Base-by-base conservation (phyloP, 345 rosid genomes). In the Eucalyptus viminalis region DNA sequence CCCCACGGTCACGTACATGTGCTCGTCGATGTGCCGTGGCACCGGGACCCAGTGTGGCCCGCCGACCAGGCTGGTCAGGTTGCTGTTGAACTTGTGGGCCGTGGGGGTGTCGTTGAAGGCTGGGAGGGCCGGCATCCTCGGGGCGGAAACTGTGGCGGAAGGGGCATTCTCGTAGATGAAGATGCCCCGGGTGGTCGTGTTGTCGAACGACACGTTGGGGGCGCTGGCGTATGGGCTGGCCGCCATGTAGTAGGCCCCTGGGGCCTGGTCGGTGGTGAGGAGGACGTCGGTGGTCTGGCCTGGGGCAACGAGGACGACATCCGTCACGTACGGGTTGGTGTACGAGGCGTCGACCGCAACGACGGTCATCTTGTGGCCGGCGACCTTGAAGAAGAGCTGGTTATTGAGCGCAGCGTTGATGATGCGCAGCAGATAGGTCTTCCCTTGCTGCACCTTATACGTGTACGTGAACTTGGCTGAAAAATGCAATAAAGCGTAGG, bases 341-440 rank as follows among this genome's bases (percentile, higher is more conserved):
- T 98, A 98, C 29, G 92, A 24, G 2, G 99, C 99, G 80, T 98
- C 99, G 2, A 92, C 89, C 5, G 93, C 97, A 11, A 96, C 98
- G 51, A 98, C 98, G 49, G 94, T 97, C 91, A 98, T 24, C 54
- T 91, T 95, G 92, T 98, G 99, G 89, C 94, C 93, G 92, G 99
- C 99, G 86, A 98, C 93, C 90, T 97, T 96, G 95, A 94, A 98
- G 93, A 98, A 98, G 43, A 95, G 90, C 88, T 93, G 97, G 29
- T 91, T 93, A 93, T 96, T 94, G 95, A 98, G 94, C 34, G 99
- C 99, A 92, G 98, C 98, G 90, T 98, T 97, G 93, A 98, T 94
- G 87, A 98, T 95, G 2, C 99, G 96, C 4, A 98, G 90, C 27
- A 98, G 90, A 90, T 98, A 98, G 49, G 93, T 94, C 91, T 97